A percentile compares a stretch with the other conserved stretches of the same genome.
phyloP scores from a whole-genome alignment of 371 early-diverging fungal species.

The Blastocladiella emersonii region DNA sequence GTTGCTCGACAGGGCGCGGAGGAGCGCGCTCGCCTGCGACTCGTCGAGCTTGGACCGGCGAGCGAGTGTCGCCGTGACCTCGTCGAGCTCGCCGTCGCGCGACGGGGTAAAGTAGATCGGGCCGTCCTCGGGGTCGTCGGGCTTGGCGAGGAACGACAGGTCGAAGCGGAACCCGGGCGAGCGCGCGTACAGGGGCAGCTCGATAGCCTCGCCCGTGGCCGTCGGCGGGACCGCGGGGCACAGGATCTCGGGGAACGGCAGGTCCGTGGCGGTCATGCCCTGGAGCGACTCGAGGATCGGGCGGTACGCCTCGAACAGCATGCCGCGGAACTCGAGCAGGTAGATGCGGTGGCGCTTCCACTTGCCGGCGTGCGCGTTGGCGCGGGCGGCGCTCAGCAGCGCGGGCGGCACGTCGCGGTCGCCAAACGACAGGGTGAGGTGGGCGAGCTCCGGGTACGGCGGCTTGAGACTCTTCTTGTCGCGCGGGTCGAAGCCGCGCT shows the following conservation, averaged over 20 bases:
- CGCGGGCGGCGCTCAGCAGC: too few species aligned
- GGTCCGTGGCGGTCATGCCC: slow-evolving; percentile 10
- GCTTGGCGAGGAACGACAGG: slow-evolving; percentile 9
- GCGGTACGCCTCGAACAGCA: slow-evolving; percentile 27
- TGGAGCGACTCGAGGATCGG: slow-evolving; percentile 29
- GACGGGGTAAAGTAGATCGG: too few species aligned
- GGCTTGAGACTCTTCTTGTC: too few species aligned
- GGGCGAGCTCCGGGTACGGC: too few species aligned
- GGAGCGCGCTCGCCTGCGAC: slow-evolving; percentile 21
- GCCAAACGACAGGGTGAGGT: too few species aligned
- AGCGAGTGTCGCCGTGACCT: too few species aligned
- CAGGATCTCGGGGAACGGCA: slow-evolving; percentile 24
- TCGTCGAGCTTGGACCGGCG: slow-evolving; percentile 13
- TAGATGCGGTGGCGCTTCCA: slow-evolving; percentile 10
- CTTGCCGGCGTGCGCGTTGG: too few species aligned
- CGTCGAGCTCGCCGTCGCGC: too few species aligned
- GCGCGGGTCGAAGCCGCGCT: too few species aligned
- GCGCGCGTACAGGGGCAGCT: slow-evolving; percentile 17
- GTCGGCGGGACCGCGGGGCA: slow-evolving; percentile 13
- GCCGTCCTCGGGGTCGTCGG: too few species aligned
- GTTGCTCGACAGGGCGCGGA: slow-evolving; percentile 22
- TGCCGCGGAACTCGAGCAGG: slow-evolving; percentile 24
- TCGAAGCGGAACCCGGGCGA: slow-evolving; percentile 21
- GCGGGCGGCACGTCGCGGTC: too few species aligned
- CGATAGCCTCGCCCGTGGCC: slow-evolving; percentile 6